Percentiles rank a stretch among this genome's conserved stretches.
Evolutionary conservation across 2,329 filamentous ascomycete genomes (phyloP).

Genomic region (Fusarium pseudocircinatum): DNA sequence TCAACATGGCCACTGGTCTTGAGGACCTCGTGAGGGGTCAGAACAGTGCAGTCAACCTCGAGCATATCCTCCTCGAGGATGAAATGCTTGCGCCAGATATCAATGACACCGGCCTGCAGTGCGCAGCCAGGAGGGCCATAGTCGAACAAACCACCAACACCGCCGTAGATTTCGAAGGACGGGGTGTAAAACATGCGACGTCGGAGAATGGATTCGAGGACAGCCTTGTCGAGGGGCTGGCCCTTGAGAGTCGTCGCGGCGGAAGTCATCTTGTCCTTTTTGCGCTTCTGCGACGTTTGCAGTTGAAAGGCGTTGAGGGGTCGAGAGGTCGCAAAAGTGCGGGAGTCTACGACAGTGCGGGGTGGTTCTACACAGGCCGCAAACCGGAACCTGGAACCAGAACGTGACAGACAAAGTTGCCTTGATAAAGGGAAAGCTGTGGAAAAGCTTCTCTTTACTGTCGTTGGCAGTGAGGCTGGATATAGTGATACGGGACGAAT

Average conservation of each 20-base stretch:
- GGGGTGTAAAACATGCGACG: slow-evolving; percentile 95
- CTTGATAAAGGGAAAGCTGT: slow-evolving; percentile 29
- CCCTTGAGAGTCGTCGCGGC: slow-evolving; percentile 83
- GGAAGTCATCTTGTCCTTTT: slow-evolving; percentile 55
- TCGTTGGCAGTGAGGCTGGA: slow-evolving; percentile 21
- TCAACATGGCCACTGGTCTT: slow-evolving; percentile 98
- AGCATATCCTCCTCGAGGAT: slow-evolving; percentile 94
- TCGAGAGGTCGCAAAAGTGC: slow-evolving; percentile 45
- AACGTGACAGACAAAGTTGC: slow-evolving; percentile 27
- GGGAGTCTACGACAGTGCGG: slow-evolving; percentile 34
- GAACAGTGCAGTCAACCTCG: slow-evolving; percentile 91
- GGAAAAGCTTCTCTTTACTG: slow-evolving; percentile 9
- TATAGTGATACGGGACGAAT: slow-evolving; percentile 37
- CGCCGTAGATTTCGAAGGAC: slow-evolving; percentile 94
- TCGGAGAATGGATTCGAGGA: slow-evolving; percentile 85
- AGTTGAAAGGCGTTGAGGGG: slow-evolving; percentile 45
- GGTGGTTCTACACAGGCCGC: slow-evolving; percentile 39
- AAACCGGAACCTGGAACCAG: slow-evolving; percentile 32
- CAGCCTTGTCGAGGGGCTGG: slow-evolving; percentile 84
- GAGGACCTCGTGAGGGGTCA: slow-evolving; percentile 92
- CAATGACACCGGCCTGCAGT: slow-evolving; percentile 87
- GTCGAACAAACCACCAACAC: slow-evolving; percentile 89
- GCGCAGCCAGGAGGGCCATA: slow-evolving; percentile 91
- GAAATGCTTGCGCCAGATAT: slow-evolving; percentile 93
- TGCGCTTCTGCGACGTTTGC: slow-evolving; percentile 41